Percentiles rank a stretch among this genome's conserved stretches.
Evolutionary conservation across 2,329 filamentous ascomycete genomes (phyloP).

Genomic region (Epichloe brachyelytri): DNA sequence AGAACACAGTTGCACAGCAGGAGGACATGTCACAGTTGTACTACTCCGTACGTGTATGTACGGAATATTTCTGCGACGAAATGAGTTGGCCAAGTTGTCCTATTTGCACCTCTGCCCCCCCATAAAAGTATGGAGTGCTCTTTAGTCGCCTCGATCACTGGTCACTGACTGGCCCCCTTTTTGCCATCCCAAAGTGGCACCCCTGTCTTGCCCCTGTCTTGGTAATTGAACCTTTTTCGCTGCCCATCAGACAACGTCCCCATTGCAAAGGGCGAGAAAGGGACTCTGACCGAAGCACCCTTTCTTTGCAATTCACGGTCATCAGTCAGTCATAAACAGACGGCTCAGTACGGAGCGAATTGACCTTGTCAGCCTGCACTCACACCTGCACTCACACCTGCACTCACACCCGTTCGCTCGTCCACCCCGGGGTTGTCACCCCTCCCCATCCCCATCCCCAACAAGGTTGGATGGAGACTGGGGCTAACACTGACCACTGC

Average conservation of each 20-base stretch:
- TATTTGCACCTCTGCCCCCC: no score
- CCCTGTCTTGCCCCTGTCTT: conserved; percentile 1
- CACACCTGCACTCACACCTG: not conserved
- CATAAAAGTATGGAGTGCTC: no score
- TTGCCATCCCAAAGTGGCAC: not conserved
- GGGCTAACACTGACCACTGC: not conserved
- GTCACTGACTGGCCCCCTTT: not conserved
- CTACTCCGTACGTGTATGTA: no score
- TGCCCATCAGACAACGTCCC: not conserved
- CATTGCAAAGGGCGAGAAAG: not conserved
- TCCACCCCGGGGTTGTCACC: not conserved
- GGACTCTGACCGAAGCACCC: no score
- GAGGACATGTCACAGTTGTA: no score
- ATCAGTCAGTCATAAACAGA: no score
- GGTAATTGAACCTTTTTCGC: not conserved
- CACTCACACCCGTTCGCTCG: not conserved
- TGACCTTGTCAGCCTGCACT: not conserved
- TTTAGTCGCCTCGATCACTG: not conserved
- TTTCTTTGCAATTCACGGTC: no score
- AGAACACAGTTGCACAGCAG: no score
- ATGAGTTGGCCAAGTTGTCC: no score
- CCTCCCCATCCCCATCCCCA: not conserved
- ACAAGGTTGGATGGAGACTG: not conserved
- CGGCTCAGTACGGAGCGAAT: no score
- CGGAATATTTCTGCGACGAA: no score